Percentiles rank a stretch among this genome's conserved stretches.
Evolutionary conservation across 495 filamentous ascomycete species (phyloP).

Genomic region (Penicillium lividum): DNA sequence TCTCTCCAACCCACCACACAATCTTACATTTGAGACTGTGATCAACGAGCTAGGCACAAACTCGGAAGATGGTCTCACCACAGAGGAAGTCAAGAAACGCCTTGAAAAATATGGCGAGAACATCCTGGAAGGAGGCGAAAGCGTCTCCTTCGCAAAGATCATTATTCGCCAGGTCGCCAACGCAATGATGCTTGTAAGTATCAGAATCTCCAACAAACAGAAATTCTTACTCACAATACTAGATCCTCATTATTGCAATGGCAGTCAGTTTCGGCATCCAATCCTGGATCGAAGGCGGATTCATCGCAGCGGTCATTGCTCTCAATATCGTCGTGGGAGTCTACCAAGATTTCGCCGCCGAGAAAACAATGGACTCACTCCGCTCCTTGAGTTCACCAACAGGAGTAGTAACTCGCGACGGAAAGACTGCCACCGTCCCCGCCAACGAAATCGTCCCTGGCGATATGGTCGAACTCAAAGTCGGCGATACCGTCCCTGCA

Average conservation of each 20-base stretch:
- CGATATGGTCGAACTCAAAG: slow-evolving; percentile 74
- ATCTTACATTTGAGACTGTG: slow-evolving; percentile 55
- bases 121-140: slow-evolving; percentile 58
- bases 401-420: slow-evolving; percentile 56
- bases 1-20: slow-evolving; percentile 65
- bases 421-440: slow-evolving; percentile 51
- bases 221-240: slow-evolving; percentile 8
- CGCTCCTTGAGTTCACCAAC: slow-evolving; percentile 64
- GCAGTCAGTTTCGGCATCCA: slow-evolving; percentile 66
- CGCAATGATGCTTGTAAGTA: slow-evolving; percentile 62
- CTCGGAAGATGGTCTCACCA: slow-evolving; percentile 60
- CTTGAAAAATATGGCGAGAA: slow-evolving; percentile 61
- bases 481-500: slow-evolving; percentile 81
- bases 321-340: slow-evolving; percentile 71
- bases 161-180: slow-evolving; percentile 64
- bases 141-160: slow-evolving; percentile 59
- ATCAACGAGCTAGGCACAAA: slow-evolving; percentile 60
- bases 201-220: not conserved
- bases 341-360: slow-evolving; percentile 69
- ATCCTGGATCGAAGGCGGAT: slow-evolving; percentile 71
- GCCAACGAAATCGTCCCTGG: slow-evolving; percentile 60
- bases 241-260: slow-evolving; percentile 71
- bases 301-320: slow-evolving; percentile 63
- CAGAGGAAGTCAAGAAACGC: slow-evolving; percentile 54
- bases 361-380: slow-evolving; percentile 76